Evolutionary conservation across 1,284 basidiomycete species (phyloP).

Genomic region (Boletus semigastroideus): DNA sequence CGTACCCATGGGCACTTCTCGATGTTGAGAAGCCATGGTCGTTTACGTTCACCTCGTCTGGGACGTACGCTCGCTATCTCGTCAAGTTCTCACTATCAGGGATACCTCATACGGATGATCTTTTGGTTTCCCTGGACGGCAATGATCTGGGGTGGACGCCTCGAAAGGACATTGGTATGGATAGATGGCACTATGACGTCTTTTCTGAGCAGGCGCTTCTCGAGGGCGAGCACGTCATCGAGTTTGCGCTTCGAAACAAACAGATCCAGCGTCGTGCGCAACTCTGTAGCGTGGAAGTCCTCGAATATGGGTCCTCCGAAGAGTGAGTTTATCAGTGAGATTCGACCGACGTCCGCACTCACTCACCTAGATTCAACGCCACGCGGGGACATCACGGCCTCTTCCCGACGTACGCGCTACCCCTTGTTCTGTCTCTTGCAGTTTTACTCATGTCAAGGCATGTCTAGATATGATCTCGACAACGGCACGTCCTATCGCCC

Average conservation of each 20-base stretch:
- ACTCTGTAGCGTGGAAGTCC: conserved; percentile 72
- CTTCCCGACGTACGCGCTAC: conserved; percentile 64
- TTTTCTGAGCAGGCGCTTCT: conserved; percentile 39
- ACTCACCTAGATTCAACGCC: conserved; percentile 56
- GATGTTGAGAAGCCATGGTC: conserved; percentile 61
- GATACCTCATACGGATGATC: conserved; percentile 55
- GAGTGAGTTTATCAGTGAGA: conserved; percentile 46
- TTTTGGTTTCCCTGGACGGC: conserved; percentile 64
- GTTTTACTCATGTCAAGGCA: not conserved
- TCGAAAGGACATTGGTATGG: conserved; percentile 53
- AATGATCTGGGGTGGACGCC: conserved; percentile 59
- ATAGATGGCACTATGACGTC: conserved; percentile 75
- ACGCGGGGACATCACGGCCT: conserved; percentile 63
- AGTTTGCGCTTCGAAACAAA: conserved; percentile 56
- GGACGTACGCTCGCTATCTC: conserved; percentile 61
- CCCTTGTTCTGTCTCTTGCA: not conserved
- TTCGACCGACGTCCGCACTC: not conserved
- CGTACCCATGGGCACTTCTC: conserved; percentile 73
- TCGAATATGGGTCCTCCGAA: conserved; percentile 69
- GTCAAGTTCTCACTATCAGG: conserved; percentile 78
- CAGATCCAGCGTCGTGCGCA: conserved; percentile 59
- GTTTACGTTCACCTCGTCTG: conserved; percentile 62
- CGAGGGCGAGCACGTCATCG: conserved; percentile 54
- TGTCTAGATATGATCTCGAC: conserved; percentile 52
- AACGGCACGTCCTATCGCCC: conserved; percentile 70